Evolutionary conservation across 1,284 basidiomycete species (phyloP).

Genomic region (Cutaneotrichosporon arboriforme): DNA sequence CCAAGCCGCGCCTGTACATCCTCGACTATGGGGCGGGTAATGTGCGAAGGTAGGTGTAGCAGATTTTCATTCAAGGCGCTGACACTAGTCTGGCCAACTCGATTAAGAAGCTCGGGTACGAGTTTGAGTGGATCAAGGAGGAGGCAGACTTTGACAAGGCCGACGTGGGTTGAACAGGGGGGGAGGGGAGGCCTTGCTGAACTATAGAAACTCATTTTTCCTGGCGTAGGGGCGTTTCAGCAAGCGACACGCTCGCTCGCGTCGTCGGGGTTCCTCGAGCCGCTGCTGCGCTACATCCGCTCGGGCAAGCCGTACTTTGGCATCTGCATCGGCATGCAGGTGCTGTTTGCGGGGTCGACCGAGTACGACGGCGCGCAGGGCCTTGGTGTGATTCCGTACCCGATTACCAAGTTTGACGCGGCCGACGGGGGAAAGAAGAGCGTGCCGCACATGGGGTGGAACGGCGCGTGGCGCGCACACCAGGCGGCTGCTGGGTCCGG

Average conservation of each 20-base stretch:
- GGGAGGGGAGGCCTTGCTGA: no score
- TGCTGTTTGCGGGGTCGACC: slow-evolving; percentile 79
- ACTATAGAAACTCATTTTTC: slow-evolving; percentile 86
- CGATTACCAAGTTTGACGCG: slow-evolving; percentile 45
- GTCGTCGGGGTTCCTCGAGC: slow-evolving; percentile 69
- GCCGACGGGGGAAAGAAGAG: slow-evolving; percentile 56
- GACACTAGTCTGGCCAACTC: slow-evolving; percentile 71
- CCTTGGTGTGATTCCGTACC: slow-evolving; percentile 48
- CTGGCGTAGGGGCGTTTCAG: slow-evolving; percentile 94
- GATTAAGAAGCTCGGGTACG: slow-evolving; percentile 75
- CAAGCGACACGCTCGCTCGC: slow-evolving; percentile 76
- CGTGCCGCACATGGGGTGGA: slow-evolving; percentile 99
- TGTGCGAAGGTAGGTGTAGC: slow-evolving; percentile 54
- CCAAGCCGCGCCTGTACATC: slow-evolving; percentile 60
- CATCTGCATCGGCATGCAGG: slow-evolving; percentile 97
- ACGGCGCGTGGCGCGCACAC: slow-evolving; percentile 54
- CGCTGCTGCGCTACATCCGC: slow-evolving; percentile 73
- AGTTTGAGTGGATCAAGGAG: slow-evolving; percentile 82
- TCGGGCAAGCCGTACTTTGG: slow-evolving; percentile 93
- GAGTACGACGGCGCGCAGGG: slow-evolving; percentile 55
- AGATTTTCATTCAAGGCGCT: background rate
- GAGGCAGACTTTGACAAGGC: slow-evolving; percentile 83
- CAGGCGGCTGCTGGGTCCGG: no score
- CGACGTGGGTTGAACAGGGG: slow-evolving; percentile 60
- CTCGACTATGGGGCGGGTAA: slow-evolving; percentile 96